A percentile compares a stretch with the other conserved stretches of the same genome.
phyloP scores from a whole-genome alignment of 2,329 filamentous ascomycete species.

The Akanthomyces uredinophilus region DNA sequence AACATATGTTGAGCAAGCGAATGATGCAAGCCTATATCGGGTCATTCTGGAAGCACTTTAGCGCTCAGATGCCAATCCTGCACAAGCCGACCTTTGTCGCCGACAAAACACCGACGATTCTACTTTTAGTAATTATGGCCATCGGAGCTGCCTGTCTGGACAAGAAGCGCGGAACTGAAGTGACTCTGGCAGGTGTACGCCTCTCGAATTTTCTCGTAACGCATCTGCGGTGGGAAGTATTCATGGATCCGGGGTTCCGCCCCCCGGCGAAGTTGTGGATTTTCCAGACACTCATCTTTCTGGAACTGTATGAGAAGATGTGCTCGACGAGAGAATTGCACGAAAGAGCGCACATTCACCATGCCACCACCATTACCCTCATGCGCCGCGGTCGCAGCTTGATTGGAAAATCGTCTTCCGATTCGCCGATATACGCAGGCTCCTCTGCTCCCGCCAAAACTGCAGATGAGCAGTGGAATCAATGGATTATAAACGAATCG shows the following conservation, averaged over 20 bases:
- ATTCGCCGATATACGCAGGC: constrained; percentile 72
- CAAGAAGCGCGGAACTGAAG: constrained; percentile 67
- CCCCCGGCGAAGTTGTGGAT: constrained; percentile 94
- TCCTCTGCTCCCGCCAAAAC: constrained; percentile 63
- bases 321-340: constrained; percentile 88
- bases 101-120: constrained; percentile 76
- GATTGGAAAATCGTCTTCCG: constrained; percentile 77
- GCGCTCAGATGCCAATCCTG: constrained; percentile 87
- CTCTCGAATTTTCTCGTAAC: constrained; percentile 86
- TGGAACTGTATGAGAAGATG: constrained; percentile 97
- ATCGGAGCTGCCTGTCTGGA: constrained; percentile 89
- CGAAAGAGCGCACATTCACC: constrained; percentile 92
- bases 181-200: constrained; percentile 72
- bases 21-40: constrained; percentile 96
- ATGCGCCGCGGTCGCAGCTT: constrained; percentile 92
- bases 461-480: constrained; percentile 87
- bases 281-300: constrained; percentile 81
- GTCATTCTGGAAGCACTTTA: constrained; percentile 93
- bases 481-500: constrained; percentile 92
- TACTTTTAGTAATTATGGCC: constrained; percentile 84
- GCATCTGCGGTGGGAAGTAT: constrained; percentile 94
- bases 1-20: constrained; percentile 69
- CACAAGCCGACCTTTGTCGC: constrained; percentile 92
- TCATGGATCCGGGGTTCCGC: constrained; percentile 83
- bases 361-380: constrained; percentile 88